Percentiles rank a stretch among this genome's conserved stretches.
Evolutionary conservation across 306 rosid species (phyloP).

Genomic region (Malus domestica): DNA sequence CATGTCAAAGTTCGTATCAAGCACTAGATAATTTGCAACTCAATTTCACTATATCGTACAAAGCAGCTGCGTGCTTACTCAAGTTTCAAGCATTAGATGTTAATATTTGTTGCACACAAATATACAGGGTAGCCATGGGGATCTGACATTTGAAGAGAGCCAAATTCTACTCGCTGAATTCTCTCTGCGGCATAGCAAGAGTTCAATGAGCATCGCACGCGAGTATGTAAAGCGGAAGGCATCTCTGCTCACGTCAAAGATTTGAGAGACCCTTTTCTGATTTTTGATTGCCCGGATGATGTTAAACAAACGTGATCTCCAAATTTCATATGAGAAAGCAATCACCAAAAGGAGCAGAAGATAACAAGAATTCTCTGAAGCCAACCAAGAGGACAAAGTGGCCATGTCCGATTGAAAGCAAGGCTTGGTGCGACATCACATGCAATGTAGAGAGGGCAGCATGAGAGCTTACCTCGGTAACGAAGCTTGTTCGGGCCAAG

Average conservation of each 20-base stretch:
- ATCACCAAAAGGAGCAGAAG: neutral
- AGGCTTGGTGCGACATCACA: no score
- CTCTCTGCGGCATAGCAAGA: slow-evolving; percentile 67
- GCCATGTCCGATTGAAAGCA: neutral
- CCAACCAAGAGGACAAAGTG: neutral
- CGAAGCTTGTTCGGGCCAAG: neutral
- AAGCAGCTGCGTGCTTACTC: neutral
- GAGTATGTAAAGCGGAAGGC: slow-evolving; percentile 63
- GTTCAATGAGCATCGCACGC: slow-evolving; percentile 48
- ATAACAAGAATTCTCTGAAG: neutral
- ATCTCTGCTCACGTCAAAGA: slow-evolving; percentile 19
- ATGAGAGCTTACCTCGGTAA: neutral
- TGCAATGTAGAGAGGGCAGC: neutral
- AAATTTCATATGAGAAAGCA: neutral
- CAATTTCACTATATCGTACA: neutral
- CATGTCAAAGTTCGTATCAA: neutral
- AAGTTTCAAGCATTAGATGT: neutral
- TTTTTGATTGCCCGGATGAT: neutral
- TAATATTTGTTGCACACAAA: neutral
- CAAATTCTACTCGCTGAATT: slow-evolving; percentile 84
- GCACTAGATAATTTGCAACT: neutral
- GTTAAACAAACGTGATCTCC: neutral
- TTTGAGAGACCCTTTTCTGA: neutral
- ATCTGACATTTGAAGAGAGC: slow-evolving; percentile 58
- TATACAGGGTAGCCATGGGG: slow-evolving; percentile 76